Evolutionary conservation across 208 protist species (phyloP).

Genomic region (Leishmania turanica): DNA sequence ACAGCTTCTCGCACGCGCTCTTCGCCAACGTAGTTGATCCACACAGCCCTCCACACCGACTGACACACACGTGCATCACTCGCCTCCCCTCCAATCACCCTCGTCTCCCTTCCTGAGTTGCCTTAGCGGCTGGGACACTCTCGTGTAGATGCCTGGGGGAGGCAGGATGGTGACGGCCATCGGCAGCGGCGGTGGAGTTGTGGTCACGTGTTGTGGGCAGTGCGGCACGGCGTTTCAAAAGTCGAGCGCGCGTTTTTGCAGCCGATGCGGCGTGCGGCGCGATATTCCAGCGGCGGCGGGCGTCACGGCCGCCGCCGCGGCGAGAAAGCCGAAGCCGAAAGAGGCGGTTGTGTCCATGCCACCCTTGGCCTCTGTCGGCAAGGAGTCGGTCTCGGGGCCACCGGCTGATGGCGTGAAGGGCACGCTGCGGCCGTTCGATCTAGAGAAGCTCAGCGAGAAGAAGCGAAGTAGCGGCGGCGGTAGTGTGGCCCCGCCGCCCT

Average conservation of each 20-base stretch:
- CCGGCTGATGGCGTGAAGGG: not conserved
- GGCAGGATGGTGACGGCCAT: constrained; percentile 1
- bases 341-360: constrained; percentile 2
- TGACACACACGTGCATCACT: not conserved
- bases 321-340: not conserved
- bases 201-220: constrained; percentile 50
- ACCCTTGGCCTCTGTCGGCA: not conserved
- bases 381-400: not conserved
- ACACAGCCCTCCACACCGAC: not conserved
- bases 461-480: not conserved
- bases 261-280: constrained; percentile 66
- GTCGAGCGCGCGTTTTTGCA: constrained; percentile 80
- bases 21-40: not conserved
- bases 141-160: constrained; percentile 13
- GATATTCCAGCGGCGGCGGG: not conserved
- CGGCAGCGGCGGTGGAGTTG: not conserved
- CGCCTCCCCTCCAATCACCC: not conserved
- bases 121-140: not conserved
- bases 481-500: not conserved
- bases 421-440: constrained; percentile 28
- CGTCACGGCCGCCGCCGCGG: not conserved
- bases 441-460: constrained; percentile 4
- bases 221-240: constrained; percentile 79
- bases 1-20: not conserved
- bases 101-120: constrained; percentile 3